Percentiles rank a stretch among this genome's conserved stretches.
Conservation (phyloP, 257 asterid species). For the Lantana camara region DNA sequence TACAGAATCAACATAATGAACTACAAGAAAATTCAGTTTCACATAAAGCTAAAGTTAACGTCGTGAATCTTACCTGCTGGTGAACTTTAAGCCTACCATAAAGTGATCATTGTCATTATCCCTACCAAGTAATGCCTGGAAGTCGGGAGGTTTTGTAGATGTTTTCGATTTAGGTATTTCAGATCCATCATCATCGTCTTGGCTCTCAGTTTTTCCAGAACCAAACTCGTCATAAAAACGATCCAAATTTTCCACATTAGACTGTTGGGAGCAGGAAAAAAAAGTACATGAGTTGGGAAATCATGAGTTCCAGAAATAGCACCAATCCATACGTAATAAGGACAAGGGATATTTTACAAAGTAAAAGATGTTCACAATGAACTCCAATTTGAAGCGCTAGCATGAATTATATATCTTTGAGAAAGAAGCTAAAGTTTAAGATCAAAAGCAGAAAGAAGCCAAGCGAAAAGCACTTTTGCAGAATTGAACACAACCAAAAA, state of each 20-base stretch:
- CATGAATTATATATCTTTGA: background rate
- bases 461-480: background rate
- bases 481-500: too few relatives aligned
- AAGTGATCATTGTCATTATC: slow-evolving; percentile 84
- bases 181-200: slow-evolving; percentile 44
- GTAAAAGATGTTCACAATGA: background rate
- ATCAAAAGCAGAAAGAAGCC: slow-evolving; percentile 1
- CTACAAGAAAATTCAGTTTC: slow-evolving; percentile 27
- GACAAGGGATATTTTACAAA: background rate
- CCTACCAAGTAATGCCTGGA: slow-evolving; percentile 73
- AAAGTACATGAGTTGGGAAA: background rate
- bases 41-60: slow-evolving; percentile 14
- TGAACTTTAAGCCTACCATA: slow-evolving; percentile 79
- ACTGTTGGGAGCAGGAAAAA: slow-evolving; percentile 45
- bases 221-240: slow-evolving; percentile 81
- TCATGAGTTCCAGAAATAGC: slow-evolving; percentile 5
- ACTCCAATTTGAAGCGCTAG: background rate
- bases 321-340: background rate
- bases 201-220: slow-evolving; percentile 53
- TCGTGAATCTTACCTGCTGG: slow-evolving; percentile 58
- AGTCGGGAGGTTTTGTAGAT: slow-evolving; percentile 73
- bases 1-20: slow-evolving; percentile 11
- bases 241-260: slow-evolving; percentile 65
- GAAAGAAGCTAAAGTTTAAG: background rate
- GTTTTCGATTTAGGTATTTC: slow-evolving; percentile 53